A percentile compares a stretch with the other conserved stretches of the same genome.
These are phyloP conservation scores for Pichia phayaonensis DNA, from an alignment of 805 yeast genomes.

Conservation along the genomic window DNA sequence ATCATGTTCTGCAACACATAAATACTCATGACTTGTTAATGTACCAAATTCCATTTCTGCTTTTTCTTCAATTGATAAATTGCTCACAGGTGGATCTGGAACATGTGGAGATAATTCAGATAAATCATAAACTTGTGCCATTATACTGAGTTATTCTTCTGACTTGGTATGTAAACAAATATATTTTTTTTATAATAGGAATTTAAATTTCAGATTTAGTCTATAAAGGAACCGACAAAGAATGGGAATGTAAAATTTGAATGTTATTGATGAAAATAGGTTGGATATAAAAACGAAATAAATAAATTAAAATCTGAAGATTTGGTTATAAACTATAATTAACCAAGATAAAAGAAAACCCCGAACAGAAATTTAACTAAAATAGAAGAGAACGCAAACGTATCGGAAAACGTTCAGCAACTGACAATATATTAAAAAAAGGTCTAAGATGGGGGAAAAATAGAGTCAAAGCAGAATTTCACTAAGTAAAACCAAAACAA, in stretches of 20 bases:
- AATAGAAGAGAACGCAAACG: background rate
- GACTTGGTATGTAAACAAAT: background rate
- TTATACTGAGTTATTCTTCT: background rate
- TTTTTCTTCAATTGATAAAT: constrained; percentile 27
- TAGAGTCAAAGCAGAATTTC: background rate
- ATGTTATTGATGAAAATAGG: background rate
- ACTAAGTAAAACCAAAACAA: background rate
- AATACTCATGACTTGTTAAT: constrained; percentile 54
- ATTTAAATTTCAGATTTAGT: background rate
- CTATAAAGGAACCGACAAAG: background rate
- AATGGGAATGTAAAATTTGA: background rate
- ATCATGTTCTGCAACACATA: constrained; percentile 54
- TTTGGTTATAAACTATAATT: background rate
- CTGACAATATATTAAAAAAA: background rate
- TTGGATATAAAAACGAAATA: background rate
- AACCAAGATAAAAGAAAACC: background rate
- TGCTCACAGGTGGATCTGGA: constrained; percentile 29
- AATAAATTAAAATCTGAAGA: background rate
- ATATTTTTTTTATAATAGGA: background rate
- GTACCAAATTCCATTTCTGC: constrained; percentile 69
- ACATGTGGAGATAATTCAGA: constrained; percentile 15
- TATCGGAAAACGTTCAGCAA: background rate
- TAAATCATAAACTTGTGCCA: constrained; percentile 4
- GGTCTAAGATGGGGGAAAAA: no score
- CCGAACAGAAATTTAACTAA: background rate